Evolutionary conservation across 192 early-diverging fungal genomes (phyloP).

Genomic region (Coemansia sp.): DNA sequence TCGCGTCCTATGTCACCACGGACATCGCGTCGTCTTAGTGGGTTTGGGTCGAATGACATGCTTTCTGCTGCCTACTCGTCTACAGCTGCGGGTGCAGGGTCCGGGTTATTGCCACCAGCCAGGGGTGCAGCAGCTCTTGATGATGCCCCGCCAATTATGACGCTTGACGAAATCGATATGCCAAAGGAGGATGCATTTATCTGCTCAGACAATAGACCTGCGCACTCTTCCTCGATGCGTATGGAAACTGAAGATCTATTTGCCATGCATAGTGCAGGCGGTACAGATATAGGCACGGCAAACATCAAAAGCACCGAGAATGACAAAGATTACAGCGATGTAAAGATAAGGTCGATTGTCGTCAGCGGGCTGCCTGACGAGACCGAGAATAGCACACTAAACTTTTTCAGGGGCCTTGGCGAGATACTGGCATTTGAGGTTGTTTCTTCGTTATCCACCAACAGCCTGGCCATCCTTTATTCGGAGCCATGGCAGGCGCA

Average conservation of each 20-base stretch:
- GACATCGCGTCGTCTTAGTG: constrained; percentile 43
- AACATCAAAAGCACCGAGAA: constrained; percentile 2
- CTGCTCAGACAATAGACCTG: not conserved
- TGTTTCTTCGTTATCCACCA: constrained; percentile 8
- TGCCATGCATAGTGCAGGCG: constrained; percentile 14
- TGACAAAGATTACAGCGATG: constrained; percentile 36
- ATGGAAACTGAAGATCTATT: constrained; percentile 12
- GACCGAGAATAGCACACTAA: constrained; percentile 37
- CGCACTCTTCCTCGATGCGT: not conserved
- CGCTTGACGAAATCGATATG: constrained; percentile 44
- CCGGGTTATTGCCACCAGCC: constrained; percentile 2
- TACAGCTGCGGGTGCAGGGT: not conserved
- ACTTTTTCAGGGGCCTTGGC: constrained; percentile 40
- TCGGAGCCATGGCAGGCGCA: constrained; percentile 55
- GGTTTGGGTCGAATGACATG: constrained; percentile 57
- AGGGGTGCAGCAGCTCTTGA: constrained; percentile 28
- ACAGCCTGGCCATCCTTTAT: constrained; percentile 42
- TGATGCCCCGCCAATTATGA: constrained; percentile 48
- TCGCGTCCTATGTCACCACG: constrained; percentile 37
- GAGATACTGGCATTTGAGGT: constrained; percentile 40
- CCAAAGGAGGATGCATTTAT: constrained; percentile 7
- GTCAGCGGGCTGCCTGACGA: constrained; percentile 30
- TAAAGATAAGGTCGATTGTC: constrained; percentile 40
- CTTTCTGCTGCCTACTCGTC: constrained; percentile 45
- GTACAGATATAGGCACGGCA: not conserved